Evolutionary conservation across 2,329 filamentous ascomycete genomes (phyloP).

Genomic region (Colletotrichum incanum): DNA sequence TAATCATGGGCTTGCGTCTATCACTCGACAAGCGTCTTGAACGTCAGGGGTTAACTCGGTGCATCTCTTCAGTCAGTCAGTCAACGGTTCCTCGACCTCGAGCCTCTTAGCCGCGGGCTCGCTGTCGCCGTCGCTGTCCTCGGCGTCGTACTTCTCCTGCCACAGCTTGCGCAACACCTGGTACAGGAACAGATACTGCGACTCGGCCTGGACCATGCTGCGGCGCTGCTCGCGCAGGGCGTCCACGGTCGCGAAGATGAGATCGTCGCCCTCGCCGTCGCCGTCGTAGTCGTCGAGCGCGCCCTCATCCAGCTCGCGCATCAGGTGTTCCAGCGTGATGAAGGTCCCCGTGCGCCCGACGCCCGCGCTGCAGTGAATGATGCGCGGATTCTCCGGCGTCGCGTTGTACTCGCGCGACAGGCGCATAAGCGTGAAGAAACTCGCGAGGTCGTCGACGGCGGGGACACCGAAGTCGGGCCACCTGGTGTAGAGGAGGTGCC

Average conservation of each 20-base stretch:
- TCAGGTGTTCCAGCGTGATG: slow-evolving; percentile 93
- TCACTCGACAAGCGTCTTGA: neutral
- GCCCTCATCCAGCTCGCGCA: slow-evolving; percentile 85
- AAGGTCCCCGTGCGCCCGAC: slow-evolving; percentile 96
- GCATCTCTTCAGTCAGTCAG: slow-evolving; percentile 46
- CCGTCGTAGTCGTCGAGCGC: slow-evolving; percentile 69
- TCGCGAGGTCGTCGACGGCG: slow-evolving; percentile 74
- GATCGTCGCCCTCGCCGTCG: slow-evolving; percentile 64
- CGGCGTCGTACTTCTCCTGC: slow-evolving; percentile 73
- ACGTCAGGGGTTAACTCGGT: neutral
- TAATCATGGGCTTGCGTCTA: slow-evolving; percentile 8
- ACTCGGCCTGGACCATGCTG: slow-evolving; percentile 94
- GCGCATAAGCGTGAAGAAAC: slow-evolving; percentile 79
- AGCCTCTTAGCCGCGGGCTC: slow-evolving; percentile 69
- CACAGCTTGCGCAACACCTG: slow-evolving; percentile 84
- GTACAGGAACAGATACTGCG: slow-evolving; percentile 91
- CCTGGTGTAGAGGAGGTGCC: slow-evolving; percentile 87
- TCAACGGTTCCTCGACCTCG: slow-evolving; percentile 65
- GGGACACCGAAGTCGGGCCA: slow-evolving; percentile 96
- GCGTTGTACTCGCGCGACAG: slow-evolving; percentile 74
- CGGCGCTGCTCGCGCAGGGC: slow-evolving; percentile 87
- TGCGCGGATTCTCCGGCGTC: slow-evolving; percentile 72
- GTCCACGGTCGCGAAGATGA: slow-evolving; percentile 85
- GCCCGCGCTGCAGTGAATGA: slow-evolving; percentile 91
- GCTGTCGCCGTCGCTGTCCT: slow-evolving; percentile 53